A percentile compares a stretch with the other conserved stretches of the same genome.
Evolutionary conservation across 164 flowering plant genomes (phyloP).

Genomic region (Nymphaea colorata): DNA sequence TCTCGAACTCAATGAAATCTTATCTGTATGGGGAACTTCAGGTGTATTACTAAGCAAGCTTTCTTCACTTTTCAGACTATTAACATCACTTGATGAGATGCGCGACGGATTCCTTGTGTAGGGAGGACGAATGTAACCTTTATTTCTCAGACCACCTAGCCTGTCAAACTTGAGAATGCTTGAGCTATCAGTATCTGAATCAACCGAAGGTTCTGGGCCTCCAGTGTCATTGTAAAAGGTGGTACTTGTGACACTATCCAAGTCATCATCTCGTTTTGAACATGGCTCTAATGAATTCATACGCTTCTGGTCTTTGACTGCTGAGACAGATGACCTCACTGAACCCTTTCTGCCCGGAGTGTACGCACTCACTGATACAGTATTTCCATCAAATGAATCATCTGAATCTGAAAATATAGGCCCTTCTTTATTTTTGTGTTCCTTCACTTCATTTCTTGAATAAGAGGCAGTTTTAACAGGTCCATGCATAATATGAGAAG

Average conservation of each 20-base stretch:
- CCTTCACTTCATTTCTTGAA: conserved; percentile 3
- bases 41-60: no score
- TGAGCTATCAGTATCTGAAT: conserved; percentile 18
- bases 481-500: conserved; percentile 4
- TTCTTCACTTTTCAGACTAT: conserved; percentile 3
- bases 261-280: background rate
- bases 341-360: background rate
- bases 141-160: conserved; percentile 67
- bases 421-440: background rate
- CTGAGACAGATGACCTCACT: background rate
- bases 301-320: background rate
- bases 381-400: conserved; percentile 1
- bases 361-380: background rate
- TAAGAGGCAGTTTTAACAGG: conserved; percentile 6
- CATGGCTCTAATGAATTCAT: background rate
- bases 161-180: conserved; percentile 32
- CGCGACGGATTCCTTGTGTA: conserved; percentile 14
- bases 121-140: conserved; percentile 38
- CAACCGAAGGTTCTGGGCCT: conserved; percentile 11
- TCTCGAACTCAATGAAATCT: conserved; percentile 4
- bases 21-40: conserved; percentile 8
- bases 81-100: conserved; percentile 1
- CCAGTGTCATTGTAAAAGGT: background rate
- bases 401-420: conserved; percentile 9
- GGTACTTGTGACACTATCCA: background rate